Percentiles rank a stretch among this genome's conserved stretches.
Evolutionary conservation across 768 basidiomycete genomes (phyloP).

Genomic region (Suillus weaverae): DNA sequence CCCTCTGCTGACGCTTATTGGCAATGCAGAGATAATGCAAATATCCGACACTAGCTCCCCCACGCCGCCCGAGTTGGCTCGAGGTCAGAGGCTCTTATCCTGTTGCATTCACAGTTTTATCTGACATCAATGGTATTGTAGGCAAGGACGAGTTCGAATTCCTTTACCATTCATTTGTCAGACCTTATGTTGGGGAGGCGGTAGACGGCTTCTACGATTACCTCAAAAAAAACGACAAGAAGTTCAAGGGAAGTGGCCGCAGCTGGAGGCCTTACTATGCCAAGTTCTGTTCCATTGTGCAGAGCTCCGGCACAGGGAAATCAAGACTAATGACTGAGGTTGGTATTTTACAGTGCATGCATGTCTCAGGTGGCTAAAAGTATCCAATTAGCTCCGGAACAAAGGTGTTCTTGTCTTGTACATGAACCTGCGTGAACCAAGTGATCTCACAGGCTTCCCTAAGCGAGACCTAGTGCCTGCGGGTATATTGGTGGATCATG

Average conservation of each 20-base stretch:
- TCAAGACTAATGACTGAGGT: slow-evolving; percentile 17
- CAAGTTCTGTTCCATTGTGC: slow-evolving; percentile 15
- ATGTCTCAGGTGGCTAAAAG: neutral
- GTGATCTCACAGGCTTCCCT: slow-evolving; percentile 13
- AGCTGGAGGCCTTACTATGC: slow-evolving; percentile 6
- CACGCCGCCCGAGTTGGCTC: too few species aligned
- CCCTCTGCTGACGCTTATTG: neutral
- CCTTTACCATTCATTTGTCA: neutral
- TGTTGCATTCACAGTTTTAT: neutral
- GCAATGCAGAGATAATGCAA: neutral
- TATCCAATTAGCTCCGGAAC: slow-evolving; percentile 7
- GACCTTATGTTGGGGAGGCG: slow-evolving; percentile 4
- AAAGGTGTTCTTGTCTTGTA: slow-evolving; percentile 18
- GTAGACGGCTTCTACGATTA: slow-evolving; percentile 22
- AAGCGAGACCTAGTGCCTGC: slow-evolving; percentile 15
- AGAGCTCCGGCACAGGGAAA: slow-evolving; percentile 24
- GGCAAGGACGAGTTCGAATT: neutral
- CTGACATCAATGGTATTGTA: neutral
- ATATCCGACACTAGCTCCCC: neutral
- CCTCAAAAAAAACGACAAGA: slow-evolving; percentile 12
- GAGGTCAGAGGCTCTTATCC: neutral
- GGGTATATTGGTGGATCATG: slow-evolving; percentile 11
- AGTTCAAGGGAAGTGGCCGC: neutral
- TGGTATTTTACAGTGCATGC: neutral
- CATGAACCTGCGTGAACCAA: slow-evolving; percentile 13